Percentiles rank a stretch among this genome's conserved stretches.
Conservation (phyloP, 345 rosid genomes). For the Chamaenerion angustifolium region DNA sequence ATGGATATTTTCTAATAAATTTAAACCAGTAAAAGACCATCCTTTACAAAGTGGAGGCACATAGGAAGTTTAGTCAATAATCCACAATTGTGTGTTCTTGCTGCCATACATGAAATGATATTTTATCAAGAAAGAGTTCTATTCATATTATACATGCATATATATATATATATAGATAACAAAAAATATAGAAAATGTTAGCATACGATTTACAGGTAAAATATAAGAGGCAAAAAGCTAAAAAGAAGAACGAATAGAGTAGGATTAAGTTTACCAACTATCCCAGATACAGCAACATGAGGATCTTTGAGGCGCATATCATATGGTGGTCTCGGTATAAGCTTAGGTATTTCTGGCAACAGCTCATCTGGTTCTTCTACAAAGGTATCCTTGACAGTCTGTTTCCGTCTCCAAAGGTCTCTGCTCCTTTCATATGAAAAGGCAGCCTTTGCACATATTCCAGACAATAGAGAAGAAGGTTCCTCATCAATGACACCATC, state of each 20-base stretch:
- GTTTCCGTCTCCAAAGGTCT: slow-evolving; percentile 56
- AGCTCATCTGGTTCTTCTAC: slow-evolving; percentile 30
- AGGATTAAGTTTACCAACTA: slow-evolving; percentile 32
- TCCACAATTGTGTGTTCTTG: too few relatives aligned
- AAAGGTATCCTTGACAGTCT: slow-evolving; percentile 18
- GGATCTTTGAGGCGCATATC: slow-evolving; percentile 60
- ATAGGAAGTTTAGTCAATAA: too few relatives aligned
- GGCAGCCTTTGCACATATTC: slow-evolving; percentile 69
- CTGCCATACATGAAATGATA: too few relatives aligned
- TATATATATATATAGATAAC: too few relatives aligned
- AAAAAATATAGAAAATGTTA: too few relatives aligned
- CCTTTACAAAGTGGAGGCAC: too few relatives aligned
- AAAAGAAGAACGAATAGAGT: neutral
- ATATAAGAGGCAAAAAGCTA: neutral
- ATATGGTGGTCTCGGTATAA: slow-evolving; percentile 27
- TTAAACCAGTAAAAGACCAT: too few relatives aligned
- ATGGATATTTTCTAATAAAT: too few relatives aligned
- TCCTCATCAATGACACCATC: slow-evolving; percentile 22
- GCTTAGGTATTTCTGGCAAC: too few relatives aligned
- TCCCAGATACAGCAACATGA: slow-evolving; percentile 59
- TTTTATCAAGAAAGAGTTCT: too few relatives aligned
- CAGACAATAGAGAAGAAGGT: slow-evolving; percentile 57
- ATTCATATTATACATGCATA: too few relatives aligned
- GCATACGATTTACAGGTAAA: too few relatives aligned
- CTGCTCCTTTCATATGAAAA: slow-evolving; percentile 57